Percentiles rank a stretch among this genome's conserved stretches.
Evolutionary conservation across 768 basidiomycete species (phyloP).

Genomic region (Gautieria morchelliformis): DNA sequence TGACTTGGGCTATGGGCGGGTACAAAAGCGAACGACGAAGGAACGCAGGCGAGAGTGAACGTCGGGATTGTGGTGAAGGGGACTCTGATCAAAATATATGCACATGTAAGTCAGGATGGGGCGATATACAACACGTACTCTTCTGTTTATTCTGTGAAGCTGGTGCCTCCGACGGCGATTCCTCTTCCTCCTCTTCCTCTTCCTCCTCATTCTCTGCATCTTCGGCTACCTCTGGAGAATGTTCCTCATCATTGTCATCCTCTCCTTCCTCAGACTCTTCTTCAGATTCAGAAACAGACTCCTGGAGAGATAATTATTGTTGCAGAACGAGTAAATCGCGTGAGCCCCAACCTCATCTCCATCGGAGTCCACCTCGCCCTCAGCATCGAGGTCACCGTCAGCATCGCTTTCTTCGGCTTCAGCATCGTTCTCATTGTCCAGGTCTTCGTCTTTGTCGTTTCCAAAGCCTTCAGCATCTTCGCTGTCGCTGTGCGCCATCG

Average conservation of each 20-base stretch:
- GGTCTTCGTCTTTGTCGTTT: constrained; percentile 36
- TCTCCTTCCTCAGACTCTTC: constrained; percentile 27
- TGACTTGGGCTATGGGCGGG: constrained; percentile 17
- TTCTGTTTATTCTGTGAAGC: constrained; percentile 15
- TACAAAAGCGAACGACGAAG: constrained; percentile 33
- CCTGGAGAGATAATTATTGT: constrained; percentile 24
- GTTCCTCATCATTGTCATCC: constrained; percentile 17
- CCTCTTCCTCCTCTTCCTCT: constrained; percentile 42
- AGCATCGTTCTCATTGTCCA: constrained; percentile 45
- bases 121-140: neutral
- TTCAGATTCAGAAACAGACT: constrained; percentile 51
- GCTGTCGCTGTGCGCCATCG: constrained; percentile 49
- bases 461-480: constrained; percentile 36
- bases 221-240: constrained; percentile 8
- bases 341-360: constrained; percentile 56
- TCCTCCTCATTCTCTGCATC: constrained; percentile 33
- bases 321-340: constrained; percentile 3
- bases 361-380: constrained; percentile 48
- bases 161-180: constrained; percentile 28
- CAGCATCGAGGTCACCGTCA: constrained; percentile 34
- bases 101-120: neutral
- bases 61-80: constrained; percentile 10
- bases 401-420: constrained; percentile 50
- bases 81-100: constrained; percentile 6
- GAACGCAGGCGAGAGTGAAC: constrained; percentile 46